phyloP scores from a whole-genome alignment of 495 filamentous ascomycete genomes.

The Penicillium longicatenatum region DNA sequence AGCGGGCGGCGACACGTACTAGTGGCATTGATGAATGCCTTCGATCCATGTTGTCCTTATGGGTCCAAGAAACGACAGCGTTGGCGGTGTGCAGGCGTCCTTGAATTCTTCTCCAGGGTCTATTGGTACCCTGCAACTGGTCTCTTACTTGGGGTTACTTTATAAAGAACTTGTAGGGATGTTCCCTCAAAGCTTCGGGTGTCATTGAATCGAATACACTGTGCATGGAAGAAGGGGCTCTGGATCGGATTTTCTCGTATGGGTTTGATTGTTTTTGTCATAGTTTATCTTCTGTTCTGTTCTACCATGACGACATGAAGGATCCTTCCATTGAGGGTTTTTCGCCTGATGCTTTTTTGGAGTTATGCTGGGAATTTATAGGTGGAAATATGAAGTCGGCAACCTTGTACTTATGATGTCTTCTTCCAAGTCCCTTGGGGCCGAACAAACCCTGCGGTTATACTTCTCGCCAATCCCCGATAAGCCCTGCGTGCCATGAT shows the following conservation, averaged over 20 bases:
- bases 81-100: slow-evolving; percentile 21
- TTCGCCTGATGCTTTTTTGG: slow-evolving; percentile 3
- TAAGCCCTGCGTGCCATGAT: slow-evolving; percentile 5
- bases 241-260: background rate
- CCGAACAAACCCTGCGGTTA: slow-evolving; percentile 1
- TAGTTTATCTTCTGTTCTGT: background rate
- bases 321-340: background rate
- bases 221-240: background rate
- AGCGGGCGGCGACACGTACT: slow-evolving; percentile 57
- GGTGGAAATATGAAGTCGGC: slow-evolving; percentile 12
- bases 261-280: background rate
- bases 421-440: background rate
- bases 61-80: slow-evolving; percentile 10
- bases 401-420: slow-evolving; percentile 12
- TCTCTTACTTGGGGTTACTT: slow-evolving; percentile 6
- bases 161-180: background rate
- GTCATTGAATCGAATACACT: background rate
- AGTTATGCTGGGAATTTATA: slow-evolving; percentile 9
- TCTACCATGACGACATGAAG: background rate
- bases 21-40: slow-evolving; percentile 8
- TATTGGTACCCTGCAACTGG: background rate
- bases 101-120: slow-evolving; percentile 6
- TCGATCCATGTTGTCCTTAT: background rate
- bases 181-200: background rate
- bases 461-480: slow-evolving; percentile 5